Base-by-base conservation (phyloP, 805 yeast genomes). In the Saturnispora serradocipensis region DNA sequence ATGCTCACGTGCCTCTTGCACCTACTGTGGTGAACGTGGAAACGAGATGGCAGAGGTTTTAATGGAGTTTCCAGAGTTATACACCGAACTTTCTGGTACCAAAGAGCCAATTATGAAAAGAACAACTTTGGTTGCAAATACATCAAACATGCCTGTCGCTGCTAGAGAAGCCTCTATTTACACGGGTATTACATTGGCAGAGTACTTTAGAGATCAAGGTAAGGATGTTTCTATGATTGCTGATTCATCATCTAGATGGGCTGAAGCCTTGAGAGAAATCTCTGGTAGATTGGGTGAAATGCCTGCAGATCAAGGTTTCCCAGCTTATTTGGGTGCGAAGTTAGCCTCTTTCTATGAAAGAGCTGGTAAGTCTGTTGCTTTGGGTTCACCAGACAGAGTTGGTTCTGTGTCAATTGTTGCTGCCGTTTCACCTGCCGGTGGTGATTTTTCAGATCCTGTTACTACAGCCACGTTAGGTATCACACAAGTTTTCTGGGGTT, bases 291-390 rank as follows among this genome's bases (percentile, higher is more conserved):
- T 93, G 70, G 99, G 99, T 74, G 99, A 93, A 78, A 93, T 93
- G 99, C 99, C 99, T 68, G 99, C 99, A 56, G 99, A 93, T 74
- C 99, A 95, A 78, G 99, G 99, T 78, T 93, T 90, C 93, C 99
- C 99, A 56, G 99, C 99, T 49, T 93, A 93, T 70, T 78, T 93
- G 70, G 99, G 99, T 76, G 97, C 99, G 49, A 93, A 93, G 70
- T 80, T 93, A 64, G 98, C 99, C 53, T 91, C 98, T 52, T 93
- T 93, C 81, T 93, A 93, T 73, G 99, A 93, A 76, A 88, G 99
- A 77, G 99, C 99, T 45, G 99, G 99, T 75, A 88, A 86, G 69
- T 95, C 96, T 44, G 77, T 84, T 63, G 91, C 96, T 2, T 77
- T 93, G 55, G 99, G 99, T 66, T 88, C 95, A 54, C 99, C 99